These are phyloP conservation scores for Boletus reticuloceps DNA, from an alignment of 768 basidiomycete genomes.

Conservation along the genomic window DNA sequence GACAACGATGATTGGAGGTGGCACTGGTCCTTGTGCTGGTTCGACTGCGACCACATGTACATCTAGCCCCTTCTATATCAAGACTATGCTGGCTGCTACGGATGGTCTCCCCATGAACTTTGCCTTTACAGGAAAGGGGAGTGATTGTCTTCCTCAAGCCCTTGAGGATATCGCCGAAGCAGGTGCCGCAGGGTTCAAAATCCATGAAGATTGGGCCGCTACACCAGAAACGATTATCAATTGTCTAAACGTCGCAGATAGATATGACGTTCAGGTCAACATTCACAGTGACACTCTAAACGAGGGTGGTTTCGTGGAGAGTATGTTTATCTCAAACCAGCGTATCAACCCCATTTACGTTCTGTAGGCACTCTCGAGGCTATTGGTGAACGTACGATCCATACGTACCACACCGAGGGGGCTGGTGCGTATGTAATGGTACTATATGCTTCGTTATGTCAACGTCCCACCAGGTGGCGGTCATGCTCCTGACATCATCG, in stretches of 20 bases:
- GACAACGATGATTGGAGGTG: constrained; percentile 95
- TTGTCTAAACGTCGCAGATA: constrained; percentile 78
- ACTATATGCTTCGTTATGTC: background rate
- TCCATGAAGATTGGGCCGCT: constrained; percentile 97
- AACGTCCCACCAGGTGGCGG: constrained; percentile 64
- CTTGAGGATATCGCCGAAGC: constrained; percentile 80
- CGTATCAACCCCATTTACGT: constrained; percentile 6
- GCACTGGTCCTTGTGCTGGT: constrained; percentile 89
- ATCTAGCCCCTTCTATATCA: constrained; percentile 84
- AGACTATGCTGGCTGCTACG: constrained; percentile 87
- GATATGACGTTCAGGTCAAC: constrained; percentile 92
- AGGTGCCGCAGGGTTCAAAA: constrained; percentile 86
- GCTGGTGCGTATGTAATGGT: constrained; percentile 53
- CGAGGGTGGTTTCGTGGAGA: constrained; percentile 96
- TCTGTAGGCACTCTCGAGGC: constrained; percentile 78
- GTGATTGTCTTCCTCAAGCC: constrained; percentile 74
- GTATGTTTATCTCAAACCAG: constrained; percentile 41
- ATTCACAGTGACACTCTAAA: constrained; percentile 98
- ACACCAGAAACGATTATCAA: constrained; percentile 81
- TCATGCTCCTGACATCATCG: constrained; percentile 97
- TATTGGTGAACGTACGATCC: constrained; percentile 88
- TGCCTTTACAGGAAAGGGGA: constrained; percentile 95
- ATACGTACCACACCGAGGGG: constrained; percentile 96
- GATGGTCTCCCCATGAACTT: constrained; percentile 91
- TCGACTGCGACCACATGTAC: constrained; percentile 94